Conservation (phyloP, 176 grass and related monocot genomes). For the Oryza punctata region DNA sequence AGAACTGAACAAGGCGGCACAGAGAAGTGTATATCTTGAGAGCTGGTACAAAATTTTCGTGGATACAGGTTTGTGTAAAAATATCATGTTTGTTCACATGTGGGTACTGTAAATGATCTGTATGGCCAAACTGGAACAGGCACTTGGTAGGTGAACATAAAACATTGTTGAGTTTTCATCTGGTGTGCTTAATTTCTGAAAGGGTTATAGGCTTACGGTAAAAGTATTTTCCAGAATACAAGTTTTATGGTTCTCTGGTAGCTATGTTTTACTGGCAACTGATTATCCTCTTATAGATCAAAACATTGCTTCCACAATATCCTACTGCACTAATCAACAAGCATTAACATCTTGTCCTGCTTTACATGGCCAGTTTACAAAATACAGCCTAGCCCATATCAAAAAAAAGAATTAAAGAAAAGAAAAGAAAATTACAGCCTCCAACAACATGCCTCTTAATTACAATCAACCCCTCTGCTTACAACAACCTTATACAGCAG, state of each 20-base stretch:
- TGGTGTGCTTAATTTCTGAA: background rate
- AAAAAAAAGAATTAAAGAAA: background rate
- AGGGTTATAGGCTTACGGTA: background rate
- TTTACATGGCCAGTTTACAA: background rate
- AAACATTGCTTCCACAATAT: background rate
- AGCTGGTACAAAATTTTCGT: background rate
- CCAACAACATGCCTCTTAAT: background rate
- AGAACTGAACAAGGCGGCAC: background rate
- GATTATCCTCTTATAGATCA: background rate
- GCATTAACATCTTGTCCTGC: background rate
- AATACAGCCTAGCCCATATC: background rate
- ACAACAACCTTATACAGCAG: background rate
- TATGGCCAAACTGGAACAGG: background rate
- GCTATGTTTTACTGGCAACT: background rate
- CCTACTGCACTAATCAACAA: background rate
- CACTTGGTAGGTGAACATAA: background rate
- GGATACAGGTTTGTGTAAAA: background rate
- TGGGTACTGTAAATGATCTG: slow-evolving; percentile 10
- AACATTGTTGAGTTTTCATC: background rate
- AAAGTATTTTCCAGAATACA: slow-evolving; percentile 7
- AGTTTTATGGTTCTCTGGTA: background rate
- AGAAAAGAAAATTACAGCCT: background rate
- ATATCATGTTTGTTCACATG: background rate
- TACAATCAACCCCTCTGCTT: background rate
- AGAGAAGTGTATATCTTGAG: slow-evolving; percentile 10